A percentile compares a stretch with the other conserved stretches of the same genome.
Conservation (phyloP, 768 basidiomycete genomes). For the Collybia sordida region DNA sequence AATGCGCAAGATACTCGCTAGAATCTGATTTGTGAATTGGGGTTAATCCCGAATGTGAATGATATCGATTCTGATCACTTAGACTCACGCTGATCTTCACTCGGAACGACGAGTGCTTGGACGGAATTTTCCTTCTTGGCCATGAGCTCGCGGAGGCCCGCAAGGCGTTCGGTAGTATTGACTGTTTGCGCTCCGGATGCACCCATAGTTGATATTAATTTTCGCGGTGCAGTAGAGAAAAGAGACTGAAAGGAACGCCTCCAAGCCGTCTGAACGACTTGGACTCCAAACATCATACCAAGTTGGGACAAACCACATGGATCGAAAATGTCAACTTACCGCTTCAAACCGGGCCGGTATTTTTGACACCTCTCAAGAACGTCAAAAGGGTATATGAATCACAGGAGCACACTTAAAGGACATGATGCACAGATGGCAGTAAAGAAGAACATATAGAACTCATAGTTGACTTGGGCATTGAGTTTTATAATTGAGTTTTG, state of each 20-base stretch:
- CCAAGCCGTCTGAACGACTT: slow-evolving; percentile 2
- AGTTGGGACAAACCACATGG: slow-evolving; percentile 4
- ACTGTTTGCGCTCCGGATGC: slow-evolving; percentile 44
- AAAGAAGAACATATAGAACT: no score
- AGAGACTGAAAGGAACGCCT: slow-evolving; percentile 10
- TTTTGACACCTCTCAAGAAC: no score
- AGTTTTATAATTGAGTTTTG: no score
- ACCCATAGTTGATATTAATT: slow-evolving; percentile 29
- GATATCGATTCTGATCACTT: neutral
- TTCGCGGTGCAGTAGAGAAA: slow-evolving; percentile 1
- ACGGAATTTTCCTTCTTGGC: slow-evolving; percentile 44
- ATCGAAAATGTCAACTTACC: no score
- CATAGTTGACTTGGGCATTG: no score
- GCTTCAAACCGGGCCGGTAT: no score
- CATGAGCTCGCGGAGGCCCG: slow-evolving; percentile 71
- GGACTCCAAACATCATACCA: slow-evolving; percentile 1
- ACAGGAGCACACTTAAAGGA: no score
- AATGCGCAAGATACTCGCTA: slow-evolving; percentile 86
- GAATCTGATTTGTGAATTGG: slow-evolving; percentile 50
- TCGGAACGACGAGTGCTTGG: slow-evolving; percentile 80
- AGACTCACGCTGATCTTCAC: slow-evolving; percentile 87
- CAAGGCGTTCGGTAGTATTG: slow-evolving; percentile 63
- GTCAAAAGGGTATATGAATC: no score
- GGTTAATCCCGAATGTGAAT: neutral
- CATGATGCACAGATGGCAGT: no score